Percentiles rank a stretch among this genome's conserved stretches.
Conservation (phyloP, 495 filamentous ascomycete species). For the Tirmania nivea region DNA sequence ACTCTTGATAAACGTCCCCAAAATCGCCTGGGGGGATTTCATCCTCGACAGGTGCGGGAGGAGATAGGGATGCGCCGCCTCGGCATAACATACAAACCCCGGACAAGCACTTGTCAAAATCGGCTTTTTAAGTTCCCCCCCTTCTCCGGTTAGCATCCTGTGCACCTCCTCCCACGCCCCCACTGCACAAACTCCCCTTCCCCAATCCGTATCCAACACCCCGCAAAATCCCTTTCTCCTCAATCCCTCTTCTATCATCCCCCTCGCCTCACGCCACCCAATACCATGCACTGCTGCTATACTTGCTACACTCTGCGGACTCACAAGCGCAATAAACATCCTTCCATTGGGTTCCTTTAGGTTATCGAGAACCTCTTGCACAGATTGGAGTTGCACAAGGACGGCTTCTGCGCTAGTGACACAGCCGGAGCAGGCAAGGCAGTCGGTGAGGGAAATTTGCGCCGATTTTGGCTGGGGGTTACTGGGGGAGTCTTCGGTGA, state of each 20-base stretch:
- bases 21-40: constrained; percentile 83
- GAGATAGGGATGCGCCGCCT: constrained; percentile 86
- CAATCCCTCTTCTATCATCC: constrained; percentile 67
- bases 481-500: constrained; percentile 52
- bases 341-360: constrained; percentile 43
- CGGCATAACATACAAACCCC: constrained; percentile 96
- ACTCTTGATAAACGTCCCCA: constrained; percentile 74
- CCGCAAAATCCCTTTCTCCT: constrained; percentile 58
- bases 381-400: constrained; percentile 76
- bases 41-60: constrained; percentile 76
- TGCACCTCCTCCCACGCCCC: constrained; percentile 71
- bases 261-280: constrained; percentile 46
- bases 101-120: constrained; percentile 82
- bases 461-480: constrained; percentile 28
- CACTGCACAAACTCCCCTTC: constrained; percentile 48
- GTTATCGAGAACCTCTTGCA: constrained; percentile 65
- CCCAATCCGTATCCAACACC: constrained; percentile 67
- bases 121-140: constrained; percentile 27
- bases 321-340: constrained; percentile 76
- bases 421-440: constrained; percentile 90
- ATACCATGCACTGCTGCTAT: constrained; percentile 62
- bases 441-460: constrained; percentile 90
- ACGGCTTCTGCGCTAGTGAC: constrained; percentile 95
- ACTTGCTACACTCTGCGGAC: constrained; percentile 71
- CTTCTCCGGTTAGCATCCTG: neutral